Percentiles rank a stretch among this genome's conserved stretches.
These are phyloP conservation scores for Colletotrichum musicola DNA, from an alignment of 2,329 filamentous ascomycete genomes.

Conservation along the genomic window DNA sequence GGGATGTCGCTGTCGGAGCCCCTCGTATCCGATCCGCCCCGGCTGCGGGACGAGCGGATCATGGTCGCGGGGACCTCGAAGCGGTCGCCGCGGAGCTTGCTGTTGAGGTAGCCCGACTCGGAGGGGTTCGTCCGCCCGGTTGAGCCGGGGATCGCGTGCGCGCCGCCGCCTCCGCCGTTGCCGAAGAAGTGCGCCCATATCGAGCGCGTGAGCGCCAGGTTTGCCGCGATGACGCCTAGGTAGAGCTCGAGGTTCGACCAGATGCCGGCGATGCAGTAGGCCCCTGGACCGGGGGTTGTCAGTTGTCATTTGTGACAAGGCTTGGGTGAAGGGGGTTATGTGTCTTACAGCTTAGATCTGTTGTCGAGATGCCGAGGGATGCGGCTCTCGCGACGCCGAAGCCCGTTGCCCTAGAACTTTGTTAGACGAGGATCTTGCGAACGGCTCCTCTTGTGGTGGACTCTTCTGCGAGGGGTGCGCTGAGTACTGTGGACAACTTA, in stretches of 20 bases:
- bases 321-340: background rate
- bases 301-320: background rate
- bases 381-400: conserved; percentile 43
- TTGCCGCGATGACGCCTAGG: conserved; percentile 53
- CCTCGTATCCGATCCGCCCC: conserved; percentile 11
- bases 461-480: background rate
- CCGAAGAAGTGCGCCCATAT: conserved; percentile 42
- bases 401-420: conserved; percentile 39
- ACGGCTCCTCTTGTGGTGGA: background rate
- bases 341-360: conserved; percentile 43
- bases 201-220: conserved; percentile 43
- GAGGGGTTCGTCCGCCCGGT: conserved; percentile 23
- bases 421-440: background rate
- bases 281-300: conserved; percentile 39
- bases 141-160: conserved; percentile 6
- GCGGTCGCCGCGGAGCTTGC: conserved; percentile 34
- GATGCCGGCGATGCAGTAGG: conserved; percentile 50
- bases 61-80: conserved; percentile 14
- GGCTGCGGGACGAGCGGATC: conserved; percentile 4
- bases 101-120: conserved; percentile 13
- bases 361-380: conserved; percentile 41
- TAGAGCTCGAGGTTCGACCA: conserved; percentile 54
- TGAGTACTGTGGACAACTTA: conserved; percentile 30
- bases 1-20: conserved; percentile 41
- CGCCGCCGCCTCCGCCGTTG: background rate